Conservation (phyloP, 2,329 filamentous ascomycete genomes). For the Ambrosiella cleistominuta region DNA sequence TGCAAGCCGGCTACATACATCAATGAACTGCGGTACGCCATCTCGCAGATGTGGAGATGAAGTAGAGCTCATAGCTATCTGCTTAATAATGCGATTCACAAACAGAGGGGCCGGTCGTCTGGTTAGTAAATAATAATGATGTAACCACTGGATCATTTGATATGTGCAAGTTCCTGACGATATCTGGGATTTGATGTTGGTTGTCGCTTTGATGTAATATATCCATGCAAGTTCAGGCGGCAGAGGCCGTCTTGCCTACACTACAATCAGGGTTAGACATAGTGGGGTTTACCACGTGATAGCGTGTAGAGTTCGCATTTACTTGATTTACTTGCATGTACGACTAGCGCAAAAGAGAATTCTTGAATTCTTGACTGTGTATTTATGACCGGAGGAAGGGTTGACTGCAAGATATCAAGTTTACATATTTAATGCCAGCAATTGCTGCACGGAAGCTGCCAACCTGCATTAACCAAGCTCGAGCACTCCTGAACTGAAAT, state of each 20-base stretch:
- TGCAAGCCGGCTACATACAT: constrained; percentile 29
- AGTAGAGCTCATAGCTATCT: not conserved
- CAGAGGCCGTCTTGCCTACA: not conserved
- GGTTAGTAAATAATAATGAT: not conserved
- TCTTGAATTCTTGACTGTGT: not conserved
- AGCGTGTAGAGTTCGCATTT: not conserved
- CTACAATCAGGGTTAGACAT: not conserved
- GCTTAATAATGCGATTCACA: not conserved
- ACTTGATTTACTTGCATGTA: no score
- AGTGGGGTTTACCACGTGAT: not conserved
- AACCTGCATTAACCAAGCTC: not conserved
- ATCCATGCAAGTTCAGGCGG: not conserved
- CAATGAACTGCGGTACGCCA: constrained; percentile 36
- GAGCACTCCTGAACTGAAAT: constrained; percentile 1
- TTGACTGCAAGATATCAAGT: not conserved
- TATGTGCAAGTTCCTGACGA: not conserved
- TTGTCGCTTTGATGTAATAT: not conserved
- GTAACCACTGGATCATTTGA: not conserved
- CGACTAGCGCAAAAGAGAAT: not conserved
- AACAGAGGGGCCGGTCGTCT: not conserved
- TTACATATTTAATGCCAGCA: not conserved
- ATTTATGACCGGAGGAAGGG: not conserved
- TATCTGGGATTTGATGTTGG: not conserved
- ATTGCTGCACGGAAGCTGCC: not conserved
- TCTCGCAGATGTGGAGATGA: constrained; percentile 1